Evolutionary conservation across 805 yeast genomes (phyloP), one percentile per base, ranked within the genome.

Genomic region (Barnettozyma populi): DNA sequence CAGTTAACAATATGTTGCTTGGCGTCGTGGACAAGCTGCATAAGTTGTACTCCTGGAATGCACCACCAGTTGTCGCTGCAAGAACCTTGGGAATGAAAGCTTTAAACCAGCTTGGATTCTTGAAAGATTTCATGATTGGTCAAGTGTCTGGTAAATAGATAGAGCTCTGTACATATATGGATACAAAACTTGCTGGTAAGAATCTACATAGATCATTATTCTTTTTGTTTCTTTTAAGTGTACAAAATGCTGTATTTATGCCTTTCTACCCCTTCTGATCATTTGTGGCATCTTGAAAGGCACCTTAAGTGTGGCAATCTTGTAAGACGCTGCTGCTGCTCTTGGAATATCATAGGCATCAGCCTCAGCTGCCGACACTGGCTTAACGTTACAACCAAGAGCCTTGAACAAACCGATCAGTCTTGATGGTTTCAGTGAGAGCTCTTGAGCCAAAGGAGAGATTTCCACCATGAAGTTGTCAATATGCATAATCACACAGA

Each of bases 21-120:
- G 97, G 97, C 0, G 84, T 86, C 31, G 94, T 94, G 42, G 99
- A 94, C 66, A 90, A 90, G 65, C 68, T 94, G 50, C 96, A 90
- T 67, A 94, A 92, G 67, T 67, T 94, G 23, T 92, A 90, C 61
- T 73, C 88, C 7, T 82, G 86, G 2, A 87, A 82, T 53, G 77
- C 73, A 50, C 72, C 73, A 40, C 96, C 97, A 1, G 56, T 92
- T 5, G 97, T 90, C 27, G 74, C 78, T 38, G 67, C 82, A 29
- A 74, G 98, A 57, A 78, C 92, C 1, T 56, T 82, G 23, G 99
- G 99, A 1, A 75, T 92, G 55, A 81, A 80, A 48, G 54, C 80
- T 1, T 73, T 90, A 37, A 85, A 92, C 63, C 71, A 70, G 41
- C 52, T 87, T 27, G 79, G 76, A 2, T 75, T 80, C 48, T 63